Base-by-base conservation (phyloP, 441 rosid genomes). In the Erodium moschatum region DNA sequence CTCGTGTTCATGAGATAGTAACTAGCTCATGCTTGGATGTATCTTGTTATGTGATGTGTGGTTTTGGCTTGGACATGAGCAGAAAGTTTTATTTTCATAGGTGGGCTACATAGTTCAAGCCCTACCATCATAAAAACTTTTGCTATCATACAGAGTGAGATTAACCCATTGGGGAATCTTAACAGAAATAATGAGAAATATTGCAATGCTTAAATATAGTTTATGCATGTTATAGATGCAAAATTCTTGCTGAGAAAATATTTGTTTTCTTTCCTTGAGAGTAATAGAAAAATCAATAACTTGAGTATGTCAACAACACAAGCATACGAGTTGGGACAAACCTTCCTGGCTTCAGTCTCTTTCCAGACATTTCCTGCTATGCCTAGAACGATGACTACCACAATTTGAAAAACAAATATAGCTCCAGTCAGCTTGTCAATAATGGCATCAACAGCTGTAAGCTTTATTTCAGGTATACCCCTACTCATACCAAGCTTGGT, bases 381-480 rank as follows among this genome's bases (percentile, higher is more conserved):
- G 69, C 99, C 98, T 2, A 95, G 86, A 74, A 95, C 99, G 76
- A 95, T 44, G 64, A 95, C 98, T 67, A 95, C 98, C 21, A 92
- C 98, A 75, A 92, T 85, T 85, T 95, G 99, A 79, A 95, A 95
- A 77, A 92, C 84, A 80, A 95, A 95, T 78, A 95, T 95, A 38
- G 99, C 98, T 75, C 98, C 97, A 63, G 97, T 95, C 83, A 95
- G 81, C 82, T 95, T 95, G 86, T 95, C 98, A 66, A 95, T 95
- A 96, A 95, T 95, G 72, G 95, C 99, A 95, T 95, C 99, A 80
- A 92, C 80, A 10, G 98, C 98, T 31, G 99, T 95, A 78, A 95
- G 97, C 86, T 95, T 95, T 24, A 97, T 97, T 80, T 95, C 98
- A 62, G 98, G 91, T 74, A 89, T 82, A 74, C 99, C 99, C 83